Evolutionary conservation across 1,284 basidiomycete genomes (phyloP), one percentile per base, ranked within the genome.

Genomic region (Exsudoporus floridanus): DNA sequence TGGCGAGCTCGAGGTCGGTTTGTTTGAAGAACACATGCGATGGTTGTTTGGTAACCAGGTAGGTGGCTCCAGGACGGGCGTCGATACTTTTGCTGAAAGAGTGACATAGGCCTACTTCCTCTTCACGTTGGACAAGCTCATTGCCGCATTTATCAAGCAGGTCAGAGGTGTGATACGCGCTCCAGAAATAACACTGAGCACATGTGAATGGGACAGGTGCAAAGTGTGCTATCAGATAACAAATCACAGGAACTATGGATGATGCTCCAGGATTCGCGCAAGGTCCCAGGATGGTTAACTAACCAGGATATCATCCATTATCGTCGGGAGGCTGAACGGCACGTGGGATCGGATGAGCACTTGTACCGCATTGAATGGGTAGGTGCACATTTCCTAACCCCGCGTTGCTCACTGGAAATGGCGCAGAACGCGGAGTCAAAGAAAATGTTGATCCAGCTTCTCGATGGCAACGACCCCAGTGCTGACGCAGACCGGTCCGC

Each of bases 1-100:
- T 64, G 88, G 83, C 55, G 94, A 98, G 66, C 79, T 98, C 57
- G 96, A 98, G 71, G 90, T 89, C 65, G 76, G 80, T 28, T 85
- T 86, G 18, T 98, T 94, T 66, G 97, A 99, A 70, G 96, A 99
- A 69, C 91, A 93, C 62, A 86, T 97, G 80, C 78, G 97, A 54
- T 93, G 92, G 83, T 95, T 99, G 81, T 98, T 96, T 76, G 92
- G 94, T 31, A 95, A 88, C 59, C 90, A 94, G 78, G 94, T 94
- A 62, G 74, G 85, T 41, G 31, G 38, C 38, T 23, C 8, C 19
- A 57, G 51, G 55, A 51, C 58, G 41, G 4, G 41, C 23, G 41
- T 18, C 5, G 12, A 21, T 21, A 33, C 27, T 18, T 7, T 18
- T 44, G 52, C 55, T 55, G 53, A 74, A 66, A 53, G 34, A 44